Evolutionary conservation across 2,329 filamentous ascomycete genomes (phyloP).

Genomic region (Aspergillus phoenicis): DNA sequence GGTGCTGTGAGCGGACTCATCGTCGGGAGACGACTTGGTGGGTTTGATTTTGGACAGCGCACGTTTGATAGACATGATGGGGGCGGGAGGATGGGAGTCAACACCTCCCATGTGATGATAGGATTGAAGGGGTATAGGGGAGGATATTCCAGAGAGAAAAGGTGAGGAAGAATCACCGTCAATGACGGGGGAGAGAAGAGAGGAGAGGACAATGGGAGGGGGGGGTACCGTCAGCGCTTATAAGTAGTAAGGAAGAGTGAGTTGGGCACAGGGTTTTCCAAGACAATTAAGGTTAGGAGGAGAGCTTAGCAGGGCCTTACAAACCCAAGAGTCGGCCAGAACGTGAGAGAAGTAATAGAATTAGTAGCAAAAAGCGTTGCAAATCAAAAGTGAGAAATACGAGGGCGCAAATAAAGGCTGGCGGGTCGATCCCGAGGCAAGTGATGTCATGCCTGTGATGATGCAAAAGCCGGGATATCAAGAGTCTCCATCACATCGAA

Average conservation of each 20-base stretch:
- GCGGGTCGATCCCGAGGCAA: background rate
- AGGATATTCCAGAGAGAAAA: background rate
- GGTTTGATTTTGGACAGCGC: conserved; percentile 45
- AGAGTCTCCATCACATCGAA: too few species aligned
- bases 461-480: background rate
- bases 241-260: background rate
- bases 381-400: conserved; percentile 1
- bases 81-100: background rate
- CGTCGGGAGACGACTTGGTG: conserved; percentile 22
- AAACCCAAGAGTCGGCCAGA: background rate
- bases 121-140: background rate
- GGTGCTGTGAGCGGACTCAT: conserved; percentile 26
- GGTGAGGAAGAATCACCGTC: background rate
- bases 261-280: background rate
- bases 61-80: conserved; percentile 52
- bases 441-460: conserved; percentile 1
- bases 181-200: background rate
- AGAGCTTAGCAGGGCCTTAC: background rate
- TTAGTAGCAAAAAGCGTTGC: background rate
- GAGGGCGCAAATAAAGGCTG: background rate
- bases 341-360: background rate
- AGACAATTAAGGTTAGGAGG: background rate
- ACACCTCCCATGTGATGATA: background rate
- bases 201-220: background rate
- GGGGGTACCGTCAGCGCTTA: background rate